Conservation (phyloP, 106 monocot species). For the Dioscorea alata region DNA sequence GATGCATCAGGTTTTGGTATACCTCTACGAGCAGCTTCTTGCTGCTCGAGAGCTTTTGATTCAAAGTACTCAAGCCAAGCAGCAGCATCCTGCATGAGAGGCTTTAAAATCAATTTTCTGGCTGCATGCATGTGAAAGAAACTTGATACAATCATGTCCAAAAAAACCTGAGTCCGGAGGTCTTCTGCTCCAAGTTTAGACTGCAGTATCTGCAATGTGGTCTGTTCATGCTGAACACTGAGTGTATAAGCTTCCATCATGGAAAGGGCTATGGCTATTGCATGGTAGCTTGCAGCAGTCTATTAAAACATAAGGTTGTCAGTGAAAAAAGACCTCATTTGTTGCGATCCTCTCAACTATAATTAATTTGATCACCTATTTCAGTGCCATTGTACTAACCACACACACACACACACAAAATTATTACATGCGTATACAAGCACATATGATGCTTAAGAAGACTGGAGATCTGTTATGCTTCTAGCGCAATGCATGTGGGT, state of each 20-base stretch:
- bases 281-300: constrained; percentile 98
- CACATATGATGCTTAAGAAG: too few species aligned
- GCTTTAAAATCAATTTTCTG: background rate
- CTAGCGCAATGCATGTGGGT: background rate
- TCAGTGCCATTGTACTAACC: too few species aligned
- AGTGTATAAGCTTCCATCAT: constrained; percentile 96
- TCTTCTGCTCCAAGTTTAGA: constrained; percentile 79
- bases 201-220: constrained; percentile 81
- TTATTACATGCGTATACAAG: too few species aligned
- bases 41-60: constrained; percentile 86
- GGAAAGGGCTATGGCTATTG: constrained; percentile 92
- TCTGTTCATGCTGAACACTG: constrained; percentile 91
- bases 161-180: constrained; percentile 80
- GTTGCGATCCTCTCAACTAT: too few species aligned
- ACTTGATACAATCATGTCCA: background rate
- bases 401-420: too few species aligned
- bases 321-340: too few species aligned
- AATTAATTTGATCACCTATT: too few species aligned
- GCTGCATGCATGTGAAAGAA: background rate
- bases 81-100: constrained; percentile 70
- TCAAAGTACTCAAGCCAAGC: constrained; percentile 99
- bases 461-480: too few species aligned
- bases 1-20: constrained; percentile 93
- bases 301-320: constrained; percentile 11
- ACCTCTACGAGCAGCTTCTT: constrained; percentile 86